Base-by-base conservation (phyloP, 768 basidiomycete species). In the Mycena crocata region DNA sequence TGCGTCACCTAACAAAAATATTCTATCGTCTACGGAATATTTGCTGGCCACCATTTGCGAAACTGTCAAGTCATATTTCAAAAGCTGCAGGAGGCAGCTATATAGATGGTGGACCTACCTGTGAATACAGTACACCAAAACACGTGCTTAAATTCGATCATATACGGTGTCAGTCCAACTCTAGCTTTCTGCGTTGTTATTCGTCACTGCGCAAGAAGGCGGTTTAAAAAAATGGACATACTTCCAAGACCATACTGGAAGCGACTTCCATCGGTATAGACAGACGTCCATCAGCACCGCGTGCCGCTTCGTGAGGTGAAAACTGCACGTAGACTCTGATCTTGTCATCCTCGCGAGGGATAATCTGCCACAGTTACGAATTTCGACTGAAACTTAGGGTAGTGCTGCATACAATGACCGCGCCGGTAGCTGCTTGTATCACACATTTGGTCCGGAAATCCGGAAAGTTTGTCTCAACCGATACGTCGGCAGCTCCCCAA, bases 401-500 rank as follows among this genome's bases (percentile, higher is more conserved):
- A 17, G 19, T 13, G 21, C 2, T 44, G 39, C 46, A 30, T 28
- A 62, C 50, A 21, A 62, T 62, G 14, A 55, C 24, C 5, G 81
- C 81, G 17, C 84, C 81, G 44, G 81, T 79, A 39, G 77, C 71
- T 1, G 85, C 83, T 71, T 86, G 84, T 10, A 86, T 80, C 5
- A 82, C 80, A 44, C 77, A 78, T 32, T 78, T 76, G 32, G 78
- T 77, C 19, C 85, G 80, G 62, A 81, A 81, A 71, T 87, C 86
- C 0, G 86, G 86, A 64, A 86, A 84, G 74, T 51, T 85, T 1
- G 76, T 74, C 9, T 84, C 82, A 3, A 81, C 59, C 3, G 37
- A 5, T 1, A 80, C 76, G 72, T 86, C 85, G n/a, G 85, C 64
- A 2, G 84, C 85, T 1, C 85, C 85, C 85, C 85, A 86, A 23